Base-by-base conservation (phyloP, 345 rosid species). In the Rhodamnia argentea region DNA sequence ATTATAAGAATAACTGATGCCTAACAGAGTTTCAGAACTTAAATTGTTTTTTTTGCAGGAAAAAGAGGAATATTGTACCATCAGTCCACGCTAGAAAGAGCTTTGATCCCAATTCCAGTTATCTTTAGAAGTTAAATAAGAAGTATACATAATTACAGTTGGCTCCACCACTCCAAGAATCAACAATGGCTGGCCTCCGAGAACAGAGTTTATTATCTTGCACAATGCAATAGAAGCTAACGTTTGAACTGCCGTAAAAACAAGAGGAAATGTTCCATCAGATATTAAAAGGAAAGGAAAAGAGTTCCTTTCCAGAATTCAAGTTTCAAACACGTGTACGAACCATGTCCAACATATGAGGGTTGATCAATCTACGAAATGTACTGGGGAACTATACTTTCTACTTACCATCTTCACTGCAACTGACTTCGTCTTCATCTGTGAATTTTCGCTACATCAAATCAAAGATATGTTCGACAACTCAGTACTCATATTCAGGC, bases 131-230 rank as follows among this genome's bases (percentile, higher is more conserved):
- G 83, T 94, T 92, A 92, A 95, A 96, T 98, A 95, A 91, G 91
- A 95, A 96, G 98, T 95, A 90, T 96, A 96, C 99, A 96, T 97
- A 57, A 97, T 92, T 22, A 97, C 98, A 60, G 99, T 97, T 83
- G 99, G 99, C 90, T 96, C 99, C 53, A 98, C 98, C 78, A 97
- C 99, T 85, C 99, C 99, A 55, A 96, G 98, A 83, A 97, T 96
- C 91, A 96, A 89, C 87, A 95, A 88, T 56, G 98, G 98, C 89
- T 96, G 98, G 54, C 99, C 99, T 84, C 98, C 99, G 29, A 94
- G 70, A 55, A 95, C 88, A 24, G 98, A 95, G 88, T 96, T 98
- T 85, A 93, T 93, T 83, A 95, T 89, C 84, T 98, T 98, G 87
- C 98, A 94, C 51, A 96, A 89, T 85, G 99, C 98, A 1, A 98